Base-by-base conservation (phyloP, 2,329 filamentous ascomycete species). In the Colletotrichum tabaci region DNA sequence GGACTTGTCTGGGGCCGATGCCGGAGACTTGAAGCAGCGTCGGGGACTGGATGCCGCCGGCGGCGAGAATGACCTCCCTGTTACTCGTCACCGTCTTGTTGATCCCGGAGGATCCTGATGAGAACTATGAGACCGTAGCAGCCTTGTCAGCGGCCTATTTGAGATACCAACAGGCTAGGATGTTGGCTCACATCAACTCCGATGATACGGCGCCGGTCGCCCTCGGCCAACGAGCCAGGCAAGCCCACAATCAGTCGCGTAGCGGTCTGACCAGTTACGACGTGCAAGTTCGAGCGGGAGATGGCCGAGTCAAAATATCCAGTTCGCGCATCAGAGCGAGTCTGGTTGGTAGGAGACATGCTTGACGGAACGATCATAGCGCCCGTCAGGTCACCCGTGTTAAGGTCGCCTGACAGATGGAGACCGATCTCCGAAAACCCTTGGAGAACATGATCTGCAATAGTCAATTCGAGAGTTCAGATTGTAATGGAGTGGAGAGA, bases 1-100 rank as follows among this genome's bases (percentile, higher is more conserved):
- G 74, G 38, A 79, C 72, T 4, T 75, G 72, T 13, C 69, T 68
- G 6, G 80, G 78, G 1, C 80, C 81, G 50, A 82, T 79, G 0
- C 80, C 80, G 16, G 81, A 82, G n/a, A 84, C 76, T 72, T 86
- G 81, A 3, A 87, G 78, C n/a, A 87, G 74, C 23, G 81, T 78
- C 2, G 85, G 85, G 1, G 81, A 80, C 50, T 84, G 80, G 61
- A 86, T 80, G 0, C 80, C 77, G 0, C 85, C 85, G 1, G 82
- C 83, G 0, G 80, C 78, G 0, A 87, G 58, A 38, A 87, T 82
- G 4, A 86, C 81, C 67, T 87, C 85, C 30, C 79, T 82, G 15
- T 63, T 75, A 1, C 74, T 75, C 2, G 49, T 58, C 9, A 62
- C 42, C 5, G 60, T 65, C 46, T 49, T 52, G n/a, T 64, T 62